These are phyloP conservation scores for Aspergillus puulaauensis DNA, from an alignment of 2,329 filamentous ascomycete species.

Conservation along the genomic window DNA sequence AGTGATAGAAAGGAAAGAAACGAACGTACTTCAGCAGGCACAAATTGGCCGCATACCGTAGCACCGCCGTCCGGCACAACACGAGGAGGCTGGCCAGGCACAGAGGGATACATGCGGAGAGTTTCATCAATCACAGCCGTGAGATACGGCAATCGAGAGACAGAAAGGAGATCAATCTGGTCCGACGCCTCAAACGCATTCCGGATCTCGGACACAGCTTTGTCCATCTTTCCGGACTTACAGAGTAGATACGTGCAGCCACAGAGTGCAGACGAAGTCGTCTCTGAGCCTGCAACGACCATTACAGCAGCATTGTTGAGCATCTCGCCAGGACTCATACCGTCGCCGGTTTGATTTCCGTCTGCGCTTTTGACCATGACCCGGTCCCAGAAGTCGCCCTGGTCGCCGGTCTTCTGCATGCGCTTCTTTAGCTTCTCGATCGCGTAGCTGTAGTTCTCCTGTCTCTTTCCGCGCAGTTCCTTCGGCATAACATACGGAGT, in stretches of 20 bases:
- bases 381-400: conserved; percentile 1
- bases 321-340: background rate
- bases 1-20: background rate
- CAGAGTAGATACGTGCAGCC: background rate
- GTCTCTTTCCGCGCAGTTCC: background rate
- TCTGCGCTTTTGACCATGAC: background rate
- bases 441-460: background rate
- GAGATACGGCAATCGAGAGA: conserved; percentile 1
- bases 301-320: background rate
- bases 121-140: conserved; percentile 7
- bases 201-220: background rate
- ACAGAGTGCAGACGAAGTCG: background rate
- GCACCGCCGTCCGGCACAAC: background rate
- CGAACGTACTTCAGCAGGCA: background rate
- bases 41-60: background rate
- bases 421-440: background rate
- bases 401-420: conserved; percentile 1
- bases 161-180: background rate
- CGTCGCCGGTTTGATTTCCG: background rate
- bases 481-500: background rate
- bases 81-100: background rate
- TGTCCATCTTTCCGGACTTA: background rate
- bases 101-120: conserved; percentile 2
- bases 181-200: background rate
- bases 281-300: background rate